A percentile compares a stretch with the other conserved stretches of the same genome.
Evolutionary conservation across 768 basidiomycete species (phyloP).

Genomic region (Phlebiopsis flavidoalba): DNA sequence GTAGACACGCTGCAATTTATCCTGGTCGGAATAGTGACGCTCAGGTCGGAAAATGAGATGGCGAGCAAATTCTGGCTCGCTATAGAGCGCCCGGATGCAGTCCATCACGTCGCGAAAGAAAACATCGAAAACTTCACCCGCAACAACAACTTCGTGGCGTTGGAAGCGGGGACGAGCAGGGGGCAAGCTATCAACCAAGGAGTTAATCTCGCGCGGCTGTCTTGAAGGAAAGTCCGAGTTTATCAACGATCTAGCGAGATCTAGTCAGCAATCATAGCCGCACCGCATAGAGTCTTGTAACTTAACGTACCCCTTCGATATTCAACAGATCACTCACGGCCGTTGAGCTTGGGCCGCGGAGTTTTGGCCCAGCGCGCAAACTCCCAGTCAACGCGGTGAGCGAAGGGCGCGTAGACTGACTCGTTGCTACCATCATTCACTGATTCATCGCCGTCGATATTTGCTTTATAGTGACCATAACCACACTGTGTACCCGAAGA

Average conservation of each 20-base stretch:
- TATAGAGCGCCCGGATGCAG: constrained; percentile 19
- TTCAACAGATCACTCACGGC: constrained; percentile 33
- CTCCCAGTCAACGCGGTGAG: too few species aligned
- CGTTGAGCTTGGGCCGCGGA: constrained; percentile 28
- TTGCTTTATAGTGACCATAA: too few species aligned
- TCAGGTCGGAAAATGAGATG: constrained; percentile 30
- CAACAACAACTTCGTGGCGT: constrained; percentile 23
- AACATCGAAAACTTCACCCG: constrained; percentile 27
- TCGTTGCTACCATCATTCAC: too few species aligned
- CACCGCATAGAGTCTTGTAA: too few species aligned
- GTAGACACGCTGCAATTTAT: too few species aligned
- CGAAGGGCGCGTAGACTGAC: too few species aligned
- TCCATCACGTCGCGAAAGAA: constrained; percentile 32
- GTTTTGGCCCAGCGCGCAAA: constrained; percentile 36
- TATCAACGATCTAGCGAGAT: constrained; percentile 15
- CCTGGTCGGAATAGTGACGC: constrained; percentile 32
- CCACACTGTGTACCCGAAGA: too few species aligned
- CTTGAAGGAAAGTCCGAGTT: constrained; percentile 27
- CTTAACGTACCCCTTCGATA: constrained; percentile 36
- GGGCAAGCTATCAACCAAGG: constrained; percentile 28
- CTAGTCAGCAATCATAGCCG: too few species aligned
- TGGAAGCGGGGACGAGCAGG: constrained; percentile 24
- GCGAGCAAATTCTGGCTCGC: constrained; percentile 9
- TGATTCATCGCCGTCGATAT: too few species aligned
- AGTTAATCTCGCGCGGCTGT: constrained; percentile 26